Base-by-base conservation (phyloP, 306 rosid species). In the Abrus pulchellus region DNA sequence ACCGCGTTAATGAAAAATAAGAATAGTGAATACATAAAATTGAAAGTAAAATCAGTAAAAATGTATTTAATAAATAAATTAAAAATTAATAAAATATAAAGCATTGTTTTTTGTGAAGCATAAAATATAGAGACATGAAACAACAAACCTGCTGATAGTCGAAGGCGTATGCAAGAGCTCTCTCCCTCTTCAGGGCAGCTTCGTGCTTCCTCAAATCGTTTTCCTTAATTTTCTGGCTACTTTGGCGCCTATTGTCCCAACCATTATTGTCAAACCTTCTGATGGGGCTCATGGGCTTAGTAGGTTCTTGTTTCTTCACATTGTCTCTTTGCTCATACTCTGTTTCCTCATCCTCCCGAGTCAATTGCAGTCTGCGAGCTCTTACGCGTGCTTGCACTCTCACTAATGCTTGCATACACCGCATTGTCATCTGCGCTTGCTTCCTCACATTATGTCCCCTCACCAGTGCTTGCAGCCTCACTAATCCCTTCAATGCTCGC, bases 381-480 rank as follows among this genome's bases (percentile, higher is more conserved):
- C 92, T 85, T 12, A 95, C 97, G 83, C 93, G 85, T 12, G 89
- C 92, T 49, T 95, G 99, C 6, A 93, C 99, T 0, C 99, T 82
- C 2, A 95, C 99, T 36, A 95, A 75, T 5, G 98, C 99, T 81
- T 95, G 97, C 98, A 95, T 95, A 74, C 99, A 93, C 1, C 97
- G 88, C 99, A 95, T 95, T 36, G 99, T 95, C 96, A 91, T 86
- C 32, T 90, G 93, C 12, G 99, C 98, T 88, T 95, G 99, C 85
- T 93, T 95, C n/a, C 99, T 66, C 52, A 95, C 99, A 34, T 93
- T 93, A 49, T 95, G 90, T 13, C 99, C 98, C 78, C 99, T 90
- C 72, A 93, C 99, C 65, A 95, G 78, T 60, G 99, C 99, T 62
- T 95, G 99, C 53, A 95, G 70, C 76, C 96, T 90, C 80, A 95